Conservation (phyloP, 2,329 filamentous ascomycete genomes). For the Venturia carpophila region DNA sequence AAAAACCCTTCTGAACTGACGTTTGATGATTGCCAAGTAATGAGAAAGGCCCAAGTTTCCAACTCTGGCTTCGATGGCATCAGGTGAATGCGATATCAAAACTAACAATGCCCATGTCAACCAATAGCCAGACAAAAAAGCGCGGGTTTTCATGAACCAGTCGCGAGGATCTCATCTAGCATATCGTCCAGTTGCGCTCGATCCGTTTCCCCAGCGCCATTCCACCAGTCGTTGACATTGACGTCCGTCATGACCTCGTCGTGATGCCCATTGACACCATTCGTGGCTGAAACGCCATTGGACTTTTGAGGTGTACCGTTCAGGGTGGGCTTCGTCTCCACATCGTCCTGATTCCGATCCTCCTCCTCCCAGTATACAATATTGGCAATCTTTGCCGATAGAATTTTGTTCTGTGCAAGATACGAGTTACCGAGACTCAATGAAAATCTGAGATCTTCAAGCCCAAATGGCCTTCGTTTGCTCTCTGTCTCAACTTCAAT, state of each 20-base stretch:
- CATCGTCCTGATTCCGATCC: not conserved
- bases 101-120: not conserved
- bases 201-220: conserved; percentile 7
- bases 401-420: conserved; percentile 47
- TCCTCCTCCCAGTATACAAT: conserved; percentile 9
- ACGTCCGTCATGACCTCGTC: conserved; percentile 7
- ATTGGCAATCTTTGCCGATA: conserved; percentile 12
- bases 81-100: too few relatives aligned
- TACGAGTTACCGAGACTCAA: conserved; percentile 68
- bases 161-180: conserved; percentile 17
- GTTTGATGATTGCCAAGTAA: too few relatives aligned
- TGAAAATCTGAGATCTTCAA: conserved; percentile 70
- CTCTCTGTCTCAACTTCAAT: conserved; percentile 70
- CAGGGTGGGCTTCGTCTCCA: not conserved
- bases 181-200: conserved; percentile 3
- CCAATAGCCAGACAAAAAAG: not conserved
- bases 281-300: not conserved
- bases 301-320: not conserved
- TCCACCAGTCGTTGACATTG: conserved; percentile 13
- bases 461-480: conserved; percentile 62
- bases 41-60: too few relatives aligned
- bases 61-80: too few relatives aligned
- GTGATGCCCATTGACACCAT: conserved; percentile 18
- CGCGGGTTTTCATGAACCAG: conserved; percentile 8
- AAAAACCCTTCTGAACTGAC: too few relatives aligned